Conservation (phyloP, 2,329 filamentous ascomycete species). For the Colletotrichum sp. region DNA sequence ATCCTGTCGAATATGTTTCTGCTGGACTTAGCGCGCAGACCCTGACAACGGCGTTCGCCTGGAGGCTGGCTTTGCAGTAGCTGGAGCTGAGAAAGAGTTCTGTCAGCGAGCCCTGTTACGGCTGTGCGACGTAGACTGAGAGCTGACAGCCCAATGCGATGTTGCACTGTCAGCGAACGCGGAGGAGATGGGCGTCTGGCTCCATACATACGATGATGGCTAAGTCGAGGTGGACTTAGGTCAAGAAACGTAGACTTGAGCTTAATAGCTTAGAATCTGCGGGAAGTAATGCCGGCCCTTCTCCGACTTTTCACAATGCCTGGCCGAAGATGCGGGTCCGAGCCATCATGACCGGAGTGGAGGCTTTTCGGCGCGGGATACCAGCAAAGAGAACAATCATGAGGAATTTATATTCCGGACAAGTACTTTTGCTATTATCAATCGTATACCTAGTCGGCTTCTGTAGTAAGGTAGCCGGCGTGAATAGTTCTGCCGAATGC, state of each 20-base stretch:
- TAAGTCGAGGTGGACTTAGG: neutral
- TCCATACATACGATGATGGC: neutral
- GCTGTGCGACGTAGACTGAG: fast-evolving
- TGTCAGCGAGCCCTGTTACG: neutral
- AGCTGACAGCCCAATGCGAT: neutral
- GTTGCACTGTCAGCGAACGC: neutral
- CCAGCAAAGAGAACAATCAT: neutral
- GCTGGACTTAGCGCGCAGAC: neutral
- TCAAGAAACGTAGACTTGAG: neutral
- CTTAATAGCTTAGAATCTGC: neutral
- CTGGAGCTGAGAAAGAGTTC: neutral
- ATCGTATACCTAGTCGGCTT: neutral
- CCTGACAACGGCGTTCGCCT: neutral
- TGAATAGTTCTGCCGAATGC: neutral
- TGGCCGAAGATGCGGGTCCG: neutral
- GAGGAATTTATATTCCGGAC: neutral
- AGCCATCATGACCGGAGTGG: neutral
- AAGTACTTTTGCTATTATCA: neutral
- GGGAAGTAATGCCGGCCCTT: neutral
- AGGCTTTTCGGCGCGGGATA: neutral
- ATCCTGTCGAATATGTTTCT: neutral
- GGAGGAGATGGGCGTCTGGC: neutral
- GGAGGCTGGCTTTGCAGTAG: neutral
- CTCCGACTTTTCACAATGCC: neutral
- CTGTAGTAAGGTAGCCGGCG: neutral